Conservation (phyloP, 78 protist genomes). For the Isochrysis galbana region DNA sequence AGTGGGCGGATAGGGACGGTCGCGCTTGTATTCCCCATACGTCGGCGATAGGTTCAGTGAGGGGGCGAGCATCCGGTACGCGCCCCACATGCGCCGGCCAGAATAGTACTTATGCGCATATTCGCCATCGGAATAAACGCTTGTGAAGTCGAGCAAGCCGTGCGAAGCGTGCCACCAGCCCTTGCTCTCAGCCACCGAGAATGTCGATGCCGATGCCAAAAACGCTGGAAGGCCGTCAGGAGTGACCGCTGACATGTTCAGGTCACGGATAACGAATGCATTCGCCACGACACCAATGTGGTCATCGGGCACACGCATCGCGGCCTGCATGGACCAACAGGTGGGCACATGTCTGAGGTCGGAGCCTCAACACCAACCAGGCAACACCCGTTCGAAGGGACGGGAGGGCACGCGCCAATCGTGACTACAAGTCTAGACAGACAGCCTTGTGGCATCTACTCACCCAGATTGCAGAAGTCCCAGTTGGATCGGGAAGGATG, state of each 20-base stretch:
- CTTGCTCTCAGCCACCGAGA: background rate
- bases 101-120: constrained; percentile 42
- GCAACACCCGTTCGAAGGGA: too few relatives aligned
- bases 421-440: too few relatives aligned
- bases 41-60: background rate
- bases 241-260: background rate
- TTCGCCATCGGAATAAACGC: constrained; percentile 9
- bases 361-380: too few relatives aligned
- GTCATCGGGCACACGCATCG: constrained; percentile 61
- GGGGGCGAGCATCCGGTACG: constrained; percentile 47
- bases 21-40: background rate
- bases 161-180: constrained; percentile 39
- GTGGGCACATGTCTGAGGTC: too few relatives aligned
- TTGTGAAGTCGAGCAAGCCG: constrained; percentile 53
- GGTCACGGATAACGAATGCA: constrained; percentile 47
- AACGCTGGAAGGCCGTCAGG: background rate
- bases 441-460: too few relatives aligned
- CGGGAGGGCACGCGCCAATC: too few relatives aligned
- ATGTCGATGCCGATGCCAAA: background rate
- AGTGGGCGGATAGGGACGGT: constrained; percentile 28
- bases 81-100: constrained; percentile 65
- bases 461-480: background rate
- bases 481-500: constrained; percentile 41
- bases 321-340: constrained; percentile 57
- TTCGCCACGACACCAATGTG: constrained; percentile 50